These are phyloP conservation scores for Pleurozium schreberi DNA, from an alignment of 225 moss, liverwort and hornwort genomes.

Conservation along the genomic window DNA sequence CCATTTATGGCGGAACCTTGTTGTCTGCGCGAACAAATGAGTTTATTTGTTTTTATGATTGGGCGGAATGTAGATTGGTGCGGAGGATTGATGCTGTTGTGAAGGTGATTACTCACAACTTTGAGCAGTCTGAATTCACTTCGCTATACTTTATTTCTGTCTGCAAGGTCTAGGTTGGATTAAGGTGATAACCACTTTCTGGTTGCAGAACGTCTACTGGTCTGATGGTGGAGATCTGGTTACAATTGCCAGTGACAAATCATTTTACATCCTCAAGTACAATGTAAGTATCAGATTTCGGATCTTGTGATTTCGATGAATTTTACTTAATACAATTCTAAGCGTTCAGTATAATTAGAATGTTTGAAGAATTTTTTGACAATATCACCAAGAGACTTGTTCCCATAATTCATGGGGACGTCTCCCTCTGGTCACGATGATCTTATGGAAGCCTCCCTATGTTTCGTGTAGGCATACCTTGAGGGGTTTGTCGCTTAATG, in stretches of 20 bases:
- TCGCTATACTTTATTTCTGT: not conserved
- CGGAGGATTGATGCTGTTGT: slow-evolving; percentile 77
- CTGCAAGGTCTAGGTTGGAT: not conserved
- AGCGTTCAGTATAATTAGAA: no score
- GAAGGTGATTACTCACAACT: slow-evolving; percentile 30
- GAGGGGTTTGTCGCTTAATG: not conserved
- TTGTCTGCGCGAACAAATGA: slow-evolving; percentile 70
- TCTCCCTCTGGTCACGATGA: not conserved
- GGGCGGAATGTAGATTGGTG: slow-evolving; percentile 73
- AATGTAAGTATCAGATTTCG: slow-evolving; percentile 29
- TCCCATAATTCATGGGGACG: not conserved
- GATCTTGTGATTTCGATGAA: not conserved
- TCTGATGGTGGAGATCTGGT: slow-evolving; percentile 84
- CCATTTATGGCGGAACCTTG: slow-evolving; percentile 63
- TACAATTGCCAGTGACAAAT: slow-evolving; percentile 77
- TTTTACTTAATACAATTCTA: not conserved
- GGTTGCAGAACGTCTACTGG: slow-evolving; percentile 86
- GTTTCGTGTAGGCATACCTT: not conserved
- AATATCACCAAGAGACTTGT: not conserved
- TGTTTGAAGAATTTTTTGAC: not conserved
- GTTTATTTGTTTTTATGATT: slow-evolving; percentile 81
- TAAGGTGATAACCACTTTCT: not conserved
- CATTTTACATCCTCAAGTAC: slow-evolving; percentile 77
- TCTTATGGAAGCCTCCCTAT: not conserved
- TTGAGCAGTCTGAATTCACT: not conserved